Evolutionary conservation across 2,329 filamentous ascomycete species (phyloP).

Genomic region (Pestalotiopsis sp.): DNA sequence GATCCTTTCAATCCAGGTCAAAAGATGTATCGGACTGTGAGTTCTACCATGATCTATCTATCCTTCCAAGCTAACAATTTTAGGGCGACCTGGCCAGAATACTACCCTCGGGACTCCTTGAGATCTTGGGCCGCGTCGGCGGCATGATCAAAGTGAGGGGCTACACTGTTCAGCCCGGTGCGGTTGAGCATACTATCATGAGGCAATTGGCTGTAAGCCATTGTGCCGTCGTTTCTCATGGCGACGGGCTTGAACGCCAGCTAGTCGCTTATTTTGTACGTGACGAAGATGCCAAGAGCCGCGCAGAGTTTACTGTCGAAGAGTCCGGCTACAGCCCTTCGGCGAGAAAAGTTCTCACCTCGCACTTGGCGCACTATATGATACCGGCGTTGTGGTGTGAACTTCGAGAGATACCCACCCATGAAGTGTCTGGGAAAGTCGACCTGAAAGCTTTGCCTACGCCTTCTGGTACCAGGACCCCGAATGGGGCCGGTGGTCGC

Average conservation of each 20-base stretch:
- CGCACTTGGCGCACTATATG: conserved; percentile 80
- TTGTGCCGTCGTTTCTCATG: conserved; percentile 73
- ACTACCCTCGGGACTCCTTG: conserved; percentile 68
- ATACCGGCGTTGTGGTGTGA: conserved; percentile 79
- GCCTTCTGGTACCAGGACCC: conserved; percentile 60
- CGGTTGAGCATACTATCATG: conserved; percentile 74
- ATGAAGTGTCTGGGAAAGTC: conserved; percentile 78
- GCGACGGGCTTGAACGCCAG: conserved; percentile 75
- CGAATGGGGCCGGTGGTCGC: conserved; percentile 41
- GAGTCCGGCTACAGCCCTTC: conserved; percentile 72
- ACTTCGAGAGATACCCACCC: conserved; percentile 71
- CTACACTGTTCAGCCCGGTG: conserved; percentile 77
- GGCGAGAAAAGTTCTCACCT: conserved; percentile 65
- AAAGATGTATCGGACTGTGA: conserved; percentile 69
- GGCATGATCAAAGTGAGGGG: conserved; percentile 82
- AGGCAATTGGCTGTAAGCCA: conserved; percentile 71
- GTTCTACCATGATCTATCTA: not conserved
- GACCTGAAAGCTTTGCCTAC: conserved; percentile 68
- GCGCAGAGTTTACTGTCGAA: conserved; percentile 67
- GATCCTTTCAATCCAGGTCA: conserved; percentile 68
- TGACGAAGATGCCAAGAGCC: conserved; percentile 61
- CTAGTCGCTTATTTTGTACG: conserved; percentile 77
- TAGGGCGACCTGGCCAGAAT: conserved; percentile 68
- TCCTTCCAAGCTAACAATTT: not conserved
- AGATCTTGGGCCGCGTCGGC: conserved; percentile 76